Evolutionary conservation across 441 rosid species (phyloP), one percentile per base, ranked within the genome.

Genomic region (Metrosideros polymorpha): DNA sequence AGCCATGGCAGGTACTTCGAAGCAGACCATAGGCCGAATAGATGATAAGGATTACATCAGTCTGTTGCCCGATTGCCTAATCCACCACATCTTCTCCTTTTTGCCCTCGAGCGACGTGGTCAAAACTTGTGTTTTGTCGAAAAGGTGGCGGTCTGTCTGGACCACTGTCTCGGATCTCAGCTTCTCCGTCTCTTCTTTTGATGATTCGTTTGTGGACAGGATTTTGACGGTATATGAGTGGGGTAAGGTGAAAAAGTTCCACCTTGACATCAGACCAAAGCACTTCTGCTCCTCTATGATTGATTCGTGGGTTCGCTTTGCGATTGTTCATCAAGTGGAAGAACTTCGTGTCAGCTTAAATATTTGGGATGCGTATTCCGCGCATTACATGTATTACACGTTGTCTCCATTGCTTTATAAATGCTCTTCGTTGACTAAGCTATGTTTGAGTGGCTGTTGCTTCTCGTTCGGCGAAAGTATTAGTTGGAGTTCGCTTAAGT

Each of bases 331-430:
- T 35, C 77, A 66, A 9, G 77, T 2, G 45, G 77, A 63, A 32
- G 76, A 63, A 18, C 43, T 63, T 63, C 76, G 9, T 63, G 43
- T 63, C 27, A 39, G 4, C 76, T 4, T 18, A 0, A 9, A 63
- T 32, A 32, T 32, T 32, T 5, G 25, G 43, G n/a, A n/a, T n/a
- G n/a, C n/a, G n/a, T n/a, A n/a, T n/a, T 9, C 12, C 0, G 7
- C 1, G 22, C 19, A n/a, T n/a, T n/a, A n/a, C n/a, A n/a, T n/a
- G n/a, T n/a, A 32, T 63, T 63, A 0, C 1, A 24, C 43, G 0
- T 66, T 66, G 77, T 66, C 77, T 66, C 77, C 77, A 35, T 19
- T 19, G 77, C 2, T 66, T 66, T 66, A 0, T 19, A 35, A 35
- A 18, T 35, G 45, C 45, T 66, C 27, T 19, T 66, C 77, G 27